Evolutionary conservation across 2,329 filamentous ascomycete genomes (phyloP).

Genomic region (Trichoderma simmonsii): DNA sequence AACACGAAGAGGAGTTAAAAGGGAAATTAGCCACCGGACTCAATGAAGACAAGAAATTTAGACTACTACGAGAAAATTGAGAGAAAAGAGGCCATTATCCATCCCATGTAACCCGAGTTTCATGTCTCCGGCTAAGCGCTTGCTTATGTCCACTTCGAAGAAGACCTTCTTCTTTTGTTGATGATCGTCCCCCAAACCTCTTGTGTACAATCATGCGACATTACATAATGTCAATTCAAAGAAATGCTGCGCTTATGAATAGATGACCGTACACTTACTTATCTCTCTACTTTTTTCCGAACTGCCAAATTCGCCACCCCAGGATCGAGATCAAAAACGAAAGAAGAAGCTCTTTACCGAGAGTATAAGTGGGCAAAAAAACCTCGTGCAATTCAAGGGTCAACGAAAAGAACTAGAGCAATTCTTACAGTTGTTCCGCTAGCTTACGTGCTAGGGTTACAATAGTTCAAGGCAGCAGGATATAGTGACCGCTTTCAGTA

Average conservation of each 20-base stretch:
- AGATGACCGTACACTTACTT: not conserved
- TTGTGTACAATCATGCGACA: not conserved
- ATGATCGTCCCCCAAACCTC: not conserved
- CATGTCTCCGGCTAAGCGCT: not conserved
- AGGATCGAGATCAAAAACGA: not conserved
- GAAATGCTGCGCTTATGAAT: not conserved
- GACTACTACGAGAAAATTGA: not conserved
- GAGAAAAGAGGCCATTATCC: not conserved
- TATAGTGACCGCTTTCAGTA: not conserved
- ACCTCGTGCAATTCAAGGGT: not conserved
- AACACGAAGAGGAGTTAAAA: not conserved
- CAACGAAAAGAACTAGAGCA: not conserved
- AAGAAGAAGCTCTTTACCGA: not conserved
- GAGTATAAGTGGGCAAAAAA: not conserved
- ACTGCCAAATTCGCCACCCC: not conserved
- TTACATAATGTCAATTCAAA: not conserved
- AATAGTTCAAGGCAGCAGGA: not conserved
- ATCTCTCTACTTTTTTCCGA: not conserved
- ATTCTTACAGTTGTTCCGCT: not conserved
- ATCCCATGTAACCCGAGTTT: not conserved
- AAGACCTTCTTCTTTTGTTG: not conserved
- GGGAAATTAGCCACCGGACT: not conserved
- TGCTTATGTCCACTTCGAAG: not conserved
- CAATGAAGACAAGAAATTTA: not conserved
- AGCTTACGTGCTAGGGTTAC: not conserved